Evolutionary conservation across 495 filamentous ascomycete genomes (phyloP), one percentile per base, ranked within the genome.

Genomic region (Tricharina praecox): DNA sequence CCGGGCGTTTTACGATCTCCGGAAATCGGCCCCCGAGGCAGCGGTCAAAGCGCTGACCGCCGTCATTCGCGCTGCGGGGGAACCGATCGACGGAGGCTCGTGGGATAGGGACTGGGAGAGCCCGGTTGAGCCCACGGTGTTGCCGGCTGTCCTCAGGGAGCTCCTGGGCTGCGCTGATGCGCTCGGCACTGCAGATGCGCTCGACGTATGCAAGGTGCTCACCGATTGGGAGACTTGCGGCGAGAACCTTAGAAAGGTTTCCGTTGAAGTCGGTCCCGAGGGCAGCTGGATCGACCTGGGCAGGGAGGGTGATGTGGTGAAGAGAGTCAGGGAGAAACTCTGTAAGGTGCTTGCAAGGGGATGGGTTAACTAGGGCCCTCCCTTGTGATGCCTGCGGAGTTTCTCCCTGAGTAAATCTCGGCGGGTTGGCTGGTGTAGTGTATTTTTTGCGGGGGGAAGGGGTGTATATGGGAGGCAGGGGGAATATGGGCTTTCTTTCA

Each of bases 191-290:
- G 33, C 47, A 10, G 50, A 60, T 25, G 49, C 47, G 18, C 44
- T 56, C 30, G 53, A 60, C 24, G 50, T 60, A 1, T 41, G 54
- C 43, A 61, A 60, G 32, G 58, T 60, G 5, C 20, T 61, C 2
- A 56, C 53, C 1, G 50, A 61, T 13, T 60, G 56, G 34, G 58
- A 60, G 36, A 21, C 50, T 5, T 43, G 40, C 20, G 40, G 25
- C 33, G 47, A 20, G 25, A 23, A 3, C 49, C 55, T 33, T 50
- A 58, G 16, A 21, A 30, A 1, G 56, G 56, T 4, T 15, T 51
- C 4, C 24, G n/a, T 43, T 5, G 23, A 45, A 10, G 23, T 23
- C 0, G 28, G 23, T 8, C 34, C 25, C 4, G n/a, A 30, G 4
- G 32, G 3, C 5, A 25, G 21, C 3, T 58, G 55, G 55, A 53